Base-by-base conservation (phyloP, 305 asterid species). In the Fraxinus latifolia region DNA sequence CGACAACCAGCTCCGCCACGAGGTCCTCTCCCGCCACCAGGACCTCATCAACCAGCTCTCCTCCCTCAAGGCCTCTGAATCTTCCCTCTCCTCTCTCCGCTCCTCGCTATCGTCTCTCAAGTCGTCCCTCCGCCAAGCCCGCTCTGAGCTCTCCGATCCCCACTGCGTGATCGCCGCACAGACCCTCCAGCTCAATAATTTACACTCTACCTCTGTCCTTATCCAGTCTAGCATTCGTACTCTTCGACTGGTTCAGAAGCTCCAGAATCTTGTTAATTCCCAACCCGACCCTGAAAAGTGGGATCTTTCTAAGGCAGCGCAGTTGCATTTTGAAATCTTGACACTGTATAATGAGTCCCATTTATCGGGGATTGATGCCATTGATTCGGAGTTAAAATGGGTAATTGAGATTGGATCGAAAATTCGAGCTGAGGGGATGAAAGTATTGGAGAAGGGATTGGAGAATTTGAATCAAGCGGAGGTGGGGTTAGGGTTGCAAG, bases 381-480 rank as follows among this genome's bases (percentile, higher is more conserved):
- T 93, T 58, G 99, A 95, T 81, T 74, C 39, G 78, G 97, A 95
- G 76, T 83, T 93, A 71, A 94, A 93, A 86, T 93, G 99, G 98
- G 99, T 93, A 0, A 27, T 87, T 25, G 98, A 93, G 83, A 88
- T 88, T n/a, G 98, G 99, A 34, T 88, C 90, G 17, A 91, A 79
- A 71, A 87, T 95, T 60, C 89, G 97, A 31, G 90, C 83, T 34
- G 98, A 92, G 81, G 99, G 95, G 67, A 90, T 95, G 95, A 90
- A 85, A 83, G 95, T 95, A 31, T 87, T 93, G 89, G 97, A 93
- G 78, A 93, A 92, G 80, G 99, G 99, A 19, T 89, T 95, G 19
- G 95, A 95, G 81, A 93, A 91, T 82, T 82, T 95, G 89, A 95
- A 93, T 85, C 99, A 95, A 83, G 97, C 97, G 5, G 99, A 95